phyloP scores from a whole-genome alignment of 2,329 filamentous ascomycete genomes.

The Lachnellula subtilissima region DNA sequence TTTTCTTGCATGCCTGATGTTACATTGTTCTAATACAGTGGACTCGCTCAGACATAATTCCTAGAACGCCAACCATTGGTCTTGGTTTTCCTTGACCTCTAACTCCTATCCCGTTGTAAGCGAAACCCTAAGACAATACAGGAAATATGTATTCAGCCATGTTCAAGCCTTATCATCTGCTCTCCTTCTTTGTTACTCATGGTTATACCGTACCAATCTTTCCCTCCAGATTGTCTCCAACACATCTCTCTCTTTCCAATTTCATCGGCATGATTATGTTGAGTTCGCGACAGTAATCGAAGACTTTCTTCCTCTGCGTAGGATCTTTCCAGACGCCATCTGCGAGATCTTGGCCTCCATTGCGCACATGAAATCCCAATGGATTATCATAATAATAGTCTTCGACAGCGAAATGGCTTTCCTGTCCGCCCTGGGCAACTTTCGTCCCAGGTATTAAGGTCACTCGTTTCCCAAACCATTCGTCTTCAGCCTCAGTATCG shows the following conservation, averaged over 20 bases:
- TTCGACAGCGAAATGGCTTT: constrained; percentile 46
- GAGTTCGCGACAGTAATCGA: constrained; percentile 53
- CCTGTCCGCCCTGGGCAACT: constrained; percentile 37
- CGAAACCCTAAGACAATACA: too few species aligned
- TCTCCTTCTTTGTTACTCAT: too few species aligned
- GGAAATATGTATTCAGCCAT: too few species aligned
- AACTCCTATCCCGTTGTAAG: too few species aligned
- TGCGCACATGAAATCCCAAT: constrained; percentile 50
- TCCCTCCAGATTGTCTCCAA: constrained; percentile 26
- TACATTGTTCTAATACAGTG: too few species aligned
- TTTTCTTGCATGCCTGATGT: too few species aligned
- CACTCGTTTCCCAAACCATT: constrained; percentile 50
- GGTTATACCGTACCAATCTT: constrained; percentile 7
- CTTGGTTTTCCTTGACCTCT: too few species aligned
- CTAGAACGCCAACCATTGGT: too few species aligned
- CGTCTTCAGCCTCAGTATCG: constrained; percentile 48
- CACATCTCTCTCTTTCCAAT: constrained; percentile 44
- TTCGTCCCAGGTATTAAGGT: constrained; percentile 43
- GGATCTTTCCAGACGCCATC: constrained; percentile 44
- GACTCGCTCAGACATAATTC: too few species aligned
- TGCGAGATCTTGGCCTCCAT: constrained; percentile 38
- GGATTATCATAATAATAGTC: constrained; percentile 45
- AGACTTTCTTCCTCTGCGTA: constrained; percentile 41
- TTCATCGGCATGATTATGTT: constrained; percentile 54
- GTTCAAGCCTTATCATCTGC: too few species aligned